Conservation (phyloP, 441 rosid genomes). For the Bocquillonia castaneifolia region DNA sequence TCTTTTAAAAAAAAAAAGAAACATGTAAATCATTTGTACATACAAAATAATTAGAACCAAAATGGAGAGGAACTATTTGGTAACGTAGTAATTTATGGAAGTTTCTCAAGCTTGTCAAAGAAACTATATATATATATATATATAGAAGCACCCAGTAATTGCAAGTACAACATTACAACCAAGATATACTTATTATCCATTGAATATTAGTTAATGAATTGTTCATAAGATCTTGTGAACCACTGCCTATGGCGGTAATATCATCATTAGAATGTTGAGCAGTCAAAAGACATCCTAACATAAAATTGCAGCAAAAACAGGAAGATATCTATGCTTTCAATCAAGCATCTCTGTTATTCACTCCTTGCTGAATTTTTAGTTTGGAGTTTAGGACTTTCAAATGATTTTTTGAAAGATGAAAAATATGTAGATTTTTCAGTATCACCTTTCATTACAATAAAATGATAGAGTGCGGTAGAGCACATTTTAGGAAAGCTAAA, state of each 20-base stretch:
- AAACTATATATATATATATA: too few relatives aligned
- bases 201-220: not conserved
- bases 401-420: not conserved
- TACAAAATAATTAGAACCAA: not conserved
- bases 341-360: not conserved
- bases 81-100: not conserved
- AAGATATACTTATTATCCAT: not conserved
- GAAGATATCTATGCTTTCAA: not conserved
- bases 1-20: not conserved
- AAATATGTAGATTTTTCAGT: conserved; percentile 1
- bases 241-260: not conserved
- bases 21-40: not conserved
- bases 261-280: not conserved
- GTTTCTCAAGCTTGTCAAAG: not conserved
- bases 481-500: not conserved
- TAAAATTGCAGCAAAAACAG: not conserved
- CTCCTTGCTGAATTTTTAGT: not conserved
- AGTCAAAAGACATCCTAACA: not conserved
- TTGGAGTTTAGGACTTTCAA: not conserved
- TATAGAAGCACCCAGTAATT: not conserved
- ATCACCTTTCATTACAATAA: not conserved
- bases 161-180: not conserved
- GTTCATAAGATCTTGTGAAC: not conserved
- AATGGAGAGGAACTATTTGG: not conserved
- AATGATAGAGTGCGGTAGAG: not conserved